These are phyloP conservation scores for Plantago coronopus DNA, from an alignment of 305 asterid genomes.

Conservation along the genomic window DNA sequence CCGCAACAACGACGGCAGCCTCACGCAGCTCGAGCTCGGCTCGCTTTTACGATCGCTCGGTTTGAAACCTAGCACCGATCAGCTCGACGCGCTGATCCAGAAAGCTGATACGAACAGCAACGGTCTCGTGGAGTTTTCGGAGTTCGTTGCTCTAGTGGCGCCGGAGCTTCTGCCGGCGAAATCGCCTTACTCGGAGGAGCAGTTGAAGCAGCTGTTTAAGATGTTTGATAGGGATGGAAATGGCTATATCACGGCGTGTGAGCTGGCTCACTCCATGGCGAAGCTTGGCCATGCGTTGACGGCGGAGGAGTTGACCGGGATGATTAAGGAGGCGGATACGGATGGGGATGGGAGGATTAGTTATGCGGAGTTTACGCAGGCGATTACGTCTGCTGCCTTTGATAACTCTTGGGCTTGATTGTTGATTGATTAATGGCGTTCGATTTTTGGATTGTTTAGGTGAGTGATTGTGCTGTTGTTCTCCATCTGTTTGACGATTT, in stretches of 20 bases:
- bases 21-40: constrained; percentile 88
- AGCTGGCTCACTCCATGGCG: constrained; percentile 96
- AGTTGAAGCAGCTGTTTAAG: constrained; percentile 64
- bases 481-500: not conserved
- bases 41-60: constrained; percentile 81
- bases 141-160: constrained; percentile 85
- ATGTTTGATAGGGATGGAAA: constrained; percentile 91
- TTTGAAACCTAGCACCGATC: constrained; percentile 78
- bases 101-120: constrained; percentile 75
- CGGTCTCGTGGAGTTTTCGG: constrained; percentile 84
- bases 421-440: not conserved
- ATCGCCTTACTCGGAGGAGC: constrained; percentile 89
- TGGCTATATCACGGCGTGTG: constrained; percentile 83
- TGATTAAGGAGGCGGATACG: constrained; percentile 86
- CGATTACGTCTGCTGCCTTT: constrained; percentile 91
- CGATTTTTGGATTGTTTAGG: not conserved
- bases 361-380: constrained; percentile 74
- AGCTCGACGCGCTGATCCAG: constrained; percentile 74
- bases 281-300: constrained; percentile 88
- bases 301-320: constrained; percentile 84
- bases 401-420: constrained; percentile 78
- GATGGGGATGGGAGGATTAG: constrained; percentile 95
- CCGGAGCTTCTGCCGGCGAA: constrained; percentile 81
- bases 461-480: not conserved
- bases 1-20: constrained; percentile 85